Evolutionary conservation across 805 yeast genomes (phyloP).

Genomic region (Candida cerambycidarum): DNA sequence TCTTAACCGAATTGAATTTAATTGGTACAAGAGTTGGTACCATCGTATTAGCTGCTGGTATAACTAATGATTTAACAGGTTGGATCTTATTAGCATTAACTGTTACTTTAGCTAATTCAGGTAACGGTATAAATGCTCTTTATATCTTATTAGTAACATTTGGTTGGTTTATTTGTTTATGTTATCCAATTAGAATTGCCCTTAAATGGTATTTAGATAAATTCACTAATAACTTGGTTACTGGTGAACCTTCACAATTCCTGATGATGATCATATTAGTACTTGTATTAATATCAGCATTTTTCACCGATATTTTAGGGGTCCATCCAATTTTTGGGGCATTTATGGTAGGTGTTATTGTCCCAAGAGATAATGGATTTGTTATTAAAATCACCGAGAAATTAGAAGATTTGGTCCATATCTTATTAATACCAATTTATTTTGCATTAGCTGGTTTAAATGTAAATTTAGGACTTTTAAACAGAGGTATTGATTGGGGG

Average conservation of each 20-base stretch:
- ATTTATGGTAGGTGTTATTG: constrained; percentile 70
- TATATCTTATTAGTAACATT: constrained; percentile 64
- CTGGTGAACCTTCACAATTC: constrained; percentile 61
- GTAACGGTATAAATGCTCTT: constrained; percentile 64
- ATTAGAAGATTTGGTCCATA: constrained; percentile 74
- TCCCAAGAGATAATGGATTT: constrained; percentile 75
- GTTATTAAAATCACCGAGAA: constrained; percentile 69
- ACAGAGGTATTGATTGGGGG: constrained; percentile 74
- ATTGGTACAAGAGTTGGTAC: constrained; percentile 71
- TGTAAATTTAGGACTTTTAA: constrained; percentile 63
- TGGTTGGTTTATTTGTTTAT: constrained; percentile 67
- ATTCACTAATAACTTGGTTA: constrained; percentile 53
- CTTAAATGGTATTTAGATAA: constrained; percentile 46
- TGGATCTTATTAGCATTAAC: constrained; percentile 78
- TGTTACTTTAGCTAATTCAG: constrained; percentile 73
- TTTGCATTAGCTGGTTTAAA: constrained; percentile 78
- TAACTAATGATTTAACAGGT: constrained; percentile 74
- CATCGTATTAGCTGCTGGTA: constrained; percentile 78
- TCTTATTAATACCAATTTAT: constrained; percentile 71
- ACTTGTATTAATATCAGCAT: constrained; percentile 64
- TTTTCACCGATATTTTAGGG: constrained; percentile 80
- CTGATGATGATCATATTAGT: constrained; percentile 57
- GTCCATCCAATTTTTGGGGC: constrained; percentile 89
- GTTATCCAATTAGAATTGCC: constrained; percentile 54
- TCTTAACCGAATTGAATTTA: constrained; percentile 68